Base-by-base conservation (phyloP, 208 protist species). In the Acanthamoeba healyi region DNA sequence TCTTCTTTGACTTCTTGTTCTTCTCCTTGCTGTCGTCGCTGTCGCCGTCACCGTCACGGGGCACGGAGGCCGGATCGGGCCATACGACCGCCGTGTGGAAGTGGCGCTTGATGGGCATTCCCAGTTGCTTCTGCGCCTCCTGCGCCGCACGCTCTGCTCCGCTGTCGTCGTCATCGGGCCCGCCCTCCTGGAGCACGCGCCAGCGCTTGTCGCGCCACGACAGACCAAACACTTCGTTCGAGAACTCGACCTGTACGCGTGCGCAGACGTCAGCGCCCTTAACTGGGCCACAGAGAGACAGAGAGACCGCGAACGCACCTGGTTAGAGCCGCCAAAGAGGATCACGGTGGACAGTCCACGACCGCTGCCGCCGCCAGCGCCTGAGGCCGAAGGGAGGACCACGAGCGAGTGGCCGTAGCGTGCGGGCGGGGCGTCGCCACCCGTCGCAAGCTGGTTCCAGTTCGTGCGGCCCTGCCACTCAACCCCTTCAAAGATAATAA, bases 41-140 rank as follows among this genome's bases (percentile, higher is more conserved):
- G 32, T 67, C n/a, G 61, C 29, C 29, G 61, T 36, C 4, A 0
- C n/a, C 7, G n/a, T 15, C 22, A 0, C 22, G n/a, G 9, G 54
- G 15, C 4, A 17, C 54, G 54, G 49, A 12, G 17, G 49, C 49
- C 49, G 32, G 67, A 5, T 44, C 9, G 19, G 70, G 70, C 70
- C 70, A 81, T 38, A 81, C 70, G 70, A 81, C 70, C 24, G 70
- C 70, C 14, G 70, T 49, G 70, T 81, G 70, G 70, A 81, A 81
- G 19, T 81, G 70, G 40, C 70, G 70, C 70, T 81, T 81, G 70
- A 81, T 46, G 24, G 70, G 70, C 70, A 81, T 81, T n/a, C n/a
- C n/a, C n/a, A n/a, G n/a, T n/a, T n/a, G n/a, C n/a, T n/a, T n/a
- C n/a, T n/a, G n/a, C n/a, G n/a, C n/a, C n/a, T n/a, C n/a, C n/a